These are phyloP conservation scores for Kazachstania taianensis DNA, from an alignment of 805 yeast genomes.

Conservation along the genomic window DNA sequence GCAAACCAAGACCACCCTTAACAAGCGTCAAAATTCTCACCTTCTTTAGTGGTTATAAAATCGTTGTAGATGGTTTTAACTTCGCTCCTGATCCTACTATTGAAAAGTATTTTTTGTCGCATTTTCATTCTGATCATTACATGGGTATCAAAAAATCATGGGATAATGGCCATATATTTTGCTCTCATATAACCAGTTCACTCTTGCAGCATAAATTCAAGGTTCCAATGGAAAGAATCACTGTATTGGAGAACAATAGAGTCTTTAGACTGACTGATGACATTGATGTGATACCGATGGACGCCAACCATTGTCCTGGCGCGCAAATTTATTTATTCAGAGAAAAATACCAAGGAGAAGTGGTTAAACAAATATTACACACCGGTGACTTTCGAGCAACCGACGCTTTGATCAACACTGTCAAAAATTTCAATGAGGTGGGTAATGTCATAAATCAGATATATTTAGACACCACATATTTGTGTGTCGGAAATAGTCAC, in stretches of 20 bases:
- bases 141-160: slow-evolving; percentile 75
- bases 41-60: slow-evolving; percentile 31
- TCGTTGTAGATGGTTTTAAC: slow-evolving; percentile 60
- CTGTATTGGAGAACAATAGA: slow-evolving; percentile 35
- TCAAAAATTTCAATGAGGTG: no score
- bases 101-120: slow-evolving; percentile 53
- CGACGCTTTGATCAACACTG: slow-evolving; percentile 35
- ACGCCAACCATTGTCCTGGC: slow-evolving; percentile 97
- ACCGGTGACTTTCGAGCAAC: slow-evolving; percentile 90
- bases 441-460: slow-evolving; percentile 33
- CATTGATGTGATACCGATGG: slow-evolving; percentile 49
- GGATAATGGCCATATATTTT: slow-evolving; percentile 62
- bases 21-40: slow-evolving; percentile 46
- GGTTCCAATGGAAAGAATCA: slow-evolving; percentile 32
- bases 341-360: slow-evolving; percentile 13
- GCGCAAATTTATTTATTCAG: slow-evolving; percentile 73
- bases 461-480: slow-evolving; percentile 85
- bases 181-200: slow-evolving; percentile 59
- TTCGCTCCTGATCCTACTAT: slow-evolving; percentile 35
- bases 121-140: slow-evolving; percentile 92
- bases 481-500: slow-evolving; percentile 63
- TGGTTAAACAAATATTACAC: slow-evolving; percentile 39
- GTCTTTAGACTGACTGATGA: slow-evolving; percentile 33
- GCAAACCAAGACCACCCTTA: slow-evolving; percentile 26
- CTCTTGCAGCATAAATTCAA: slow-evolving; percentile 46